Base-by-base conservation (phyloP, 768 basidiomycete species). In the Phanerochaete sordida region DNA sequence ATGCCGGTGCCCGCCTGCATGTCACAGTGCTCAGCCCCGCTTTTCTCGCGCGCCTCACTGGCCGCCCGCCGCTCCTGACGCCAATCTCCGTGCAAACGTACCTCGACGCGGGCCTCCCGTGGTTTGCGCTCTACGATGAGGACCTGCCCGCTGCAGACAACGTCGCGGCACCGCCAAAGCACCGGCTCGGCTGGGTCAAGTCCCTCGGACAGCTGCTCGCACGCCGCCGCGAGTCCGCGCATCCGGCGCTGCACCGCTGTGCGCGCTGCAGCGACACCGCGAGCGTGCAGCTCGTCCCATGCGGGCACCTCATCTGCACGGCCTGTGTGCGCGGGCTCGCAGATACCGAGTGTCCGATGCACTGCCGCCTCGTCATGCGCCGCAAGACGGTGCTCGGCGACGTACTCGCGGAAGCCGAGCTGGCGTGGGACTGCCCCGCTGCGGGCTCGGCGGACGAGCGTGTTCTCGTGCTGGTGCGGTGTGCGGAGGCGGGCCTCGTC, bases 1-100 rank as follows among this genome's bases (percentile, higher is more conserved):
- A 12, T 59, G 33, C 13, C 4, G 33, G 46, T 28, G 48, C 13
- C 64, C 64, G 2, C 30, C n/a, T 65, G n/a, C 64, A 67, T 56
- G 31, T 65, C 55, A 61, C 53, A 16, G 60, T 67, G 47, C 55
- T 64, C 51, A 60, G 63, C n/a, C 62, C 62, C 8, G 62, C 60
- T 28, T n/a, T 45, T 12, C 44, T 59, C 58, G 19, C 50, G 8
- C 51, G 19, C 23, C 35, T 54, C 23, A 54, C 53, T 15, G 39
- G 53, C 23, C n/a, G 9, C 16, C 37, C 53, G 37, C 35, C 53
- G 35, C 19, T 43, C 35, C 35, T 37, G 21, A 54, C 35, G 7
- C 53, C 53, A 3, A 54, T 54, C 35, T 43, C 53, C 13, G 24
- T 39, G 23, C 13, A 35, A 19, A 54, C 37, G 5, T 54, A 54